Conservation (phyloP, 2,329 filamentous ascomycete species). For the Trichoderma sp. region DNA sequence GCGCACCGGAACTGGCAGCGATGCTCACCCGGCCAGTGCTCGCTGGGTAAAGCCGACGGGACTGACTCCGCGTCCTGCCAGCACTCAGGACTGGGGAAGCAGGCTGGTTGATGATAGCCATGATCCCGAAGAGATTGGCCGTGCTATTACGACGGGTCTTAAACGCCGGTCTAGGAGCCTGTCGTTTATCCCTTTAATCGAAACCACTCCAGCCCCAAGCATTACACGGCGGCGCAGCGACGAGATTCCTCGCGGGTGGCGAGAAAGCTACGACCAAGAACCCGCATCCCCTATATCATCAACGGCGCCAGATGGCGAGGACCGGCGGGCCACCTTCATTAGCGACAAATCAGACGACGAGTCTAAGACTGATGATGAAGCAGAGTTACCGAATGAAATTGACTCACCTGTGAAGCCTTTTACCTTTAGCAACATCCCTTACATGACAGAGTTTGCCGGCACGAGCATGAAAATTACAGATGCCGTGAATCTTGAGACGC, state of each 20-base stretch:
- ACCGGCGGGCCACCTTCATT: conserved; percentile 28
- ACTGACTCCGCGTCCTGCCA: conserved; percentile 61
- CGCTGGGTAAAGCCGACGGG: conserved; percentile 47
- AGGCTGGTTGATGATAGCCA: conserved; percentile 38
- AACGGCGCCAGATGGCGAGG: conserved; percentile 39
- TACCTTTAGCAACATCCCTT: conserved; percentile 49
- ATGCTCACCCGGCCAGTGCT: conserved; percentile 23
- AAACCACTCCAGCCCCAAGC: conserved; percentile 27
- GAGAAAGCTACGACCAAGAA: conserved; percentile 55
- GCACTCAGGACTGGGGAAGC: conserved; percentile 52
- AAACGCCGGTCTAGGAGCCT: conserved; percentile 60
- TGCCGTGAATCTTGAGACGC: conserved; percentile 52
- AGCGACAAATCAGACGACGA: conserved; percentile 35
- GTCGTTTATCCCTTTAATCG: conserved; percentile 45
- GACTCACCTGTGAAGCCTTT: conserved; percentile 44
- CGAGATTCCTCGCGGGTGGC: conserved; percentile 60
- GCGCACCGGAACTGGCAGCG: conserved; percentile 12
- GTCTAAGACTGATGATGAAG: conserved; percentile 28
- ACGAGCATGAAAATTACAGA: conserved; percentile 60
- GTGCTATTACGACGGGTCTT: conserved; percentile 53
- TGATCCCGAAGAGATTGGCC: conserved; percentile 57
- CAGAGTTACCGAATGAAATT: conserved; percentile 40
- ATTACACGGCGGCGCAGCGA: conserved; percentile 55
- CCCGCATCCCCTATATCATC: conserved; percentile 51
- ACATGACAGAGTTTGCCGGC: conserved; percentile 47